Evolutionary conservation across 228 moss, liverwort and hornwort genomes (phyloP), one percentile per base, ranked within the genome.

Genomic region (Sphagnum magellanicum): DNA sequence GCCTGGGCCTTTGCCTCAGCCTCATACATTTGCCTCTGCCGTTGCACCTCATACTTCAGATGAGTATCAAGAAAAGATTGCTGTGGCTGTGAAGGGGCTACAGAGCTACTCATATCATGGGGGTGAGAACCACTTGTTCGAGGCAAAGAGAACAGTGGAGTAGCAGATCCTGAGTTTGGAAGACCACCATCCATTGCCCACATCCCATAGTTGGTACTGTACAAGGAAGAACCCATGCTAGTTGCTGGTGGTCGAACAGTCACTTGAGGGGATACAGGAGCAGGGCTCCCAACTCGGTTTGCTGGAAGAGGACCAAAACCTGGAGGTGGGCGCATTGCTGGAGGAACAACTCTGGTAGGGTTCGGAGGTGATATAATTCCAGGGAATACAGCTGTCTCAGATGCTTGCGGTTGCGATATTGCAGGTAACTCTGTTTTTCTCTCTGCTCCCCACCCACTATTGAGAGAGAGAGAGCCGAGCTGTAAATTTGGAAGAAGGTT

Each of bases 231-330:
- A 69, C 81, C 76, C 76, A n/a, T 78, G 78, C 67, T 74, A 50
- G 72, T 67, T 16, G 63, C 59, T 6, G 74, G 59, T 74, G 74
- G 67, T 32, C 69, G 65, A 16, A 70, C 63, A 72, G 60, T 74
- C 50, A 63, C 60, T 61, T 72, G 74, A 6, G 52, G 50, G 50
- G 52, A 49, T 46, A 63, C 68, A 10, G 48, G 58, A 17, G 61
- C 61, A 60, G 11, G 70, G 68, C 71, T 74, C 4, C 66, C 4
- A 8, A 59, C 10, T 46, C 69, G 50, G 60, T 81, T 81, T n/a
- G 74, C 64, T 50, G 85, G 85, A 69, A 79, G 81, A 32, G 85
- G 85, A 68, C 85, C 85, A 74, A 85, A 85, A n/a, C 85, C 85
- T 66, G 85, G 85, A 48, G 85, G 85, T 5, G 85, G 85, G 49